A percentile compares a stretch with the other conserved stretches of the same genome.
These are phyloP conservation scores for Hypoxylon intermedium DNA, from an alignment of 495 filamentous ascomycete genomes.

Conservation along the genomic window DNA sequence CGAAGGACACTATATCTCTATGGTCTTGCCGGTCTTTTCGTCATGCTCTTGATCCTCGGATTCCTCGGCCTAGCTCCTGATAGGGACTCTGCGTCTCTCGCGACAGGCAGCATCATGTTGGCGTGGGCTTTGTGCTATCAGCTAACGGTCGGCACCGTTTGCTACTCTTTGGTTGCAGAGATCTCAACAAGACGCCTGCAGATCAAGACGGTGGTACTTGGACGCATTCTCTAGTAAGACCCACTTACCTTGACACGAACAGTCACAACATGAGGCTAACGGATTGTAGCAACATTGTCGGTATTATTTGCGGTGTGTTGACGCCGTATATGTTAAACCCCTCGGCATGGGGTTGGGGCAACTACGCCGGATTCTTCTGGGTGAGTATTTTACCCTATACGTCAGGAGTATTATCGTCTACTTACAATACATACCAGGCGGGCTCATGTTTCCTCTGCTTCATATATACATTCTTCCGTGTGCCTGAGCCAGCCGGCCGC, in stretches of 20 bases:
- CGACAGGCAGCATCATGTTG: conserved; percentile 74
- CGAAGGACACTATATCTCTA: conserved; percentile 72
- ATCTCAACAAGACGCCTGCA: conserved; percentile 75
- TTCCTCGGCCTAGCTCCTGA: conserved; percentile 72
- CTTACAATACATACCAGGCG: conserved; percentile 42
- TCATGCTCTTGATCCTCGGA: conserved; percentile 74
- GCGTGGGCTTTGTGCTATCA: conserved; percentile 78
- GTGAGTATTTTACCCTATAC: conserved; percentile 41
- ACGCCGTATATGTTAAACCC: conserved; percentile 82
- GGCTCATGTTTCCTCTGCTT: conserved; percentile 76
- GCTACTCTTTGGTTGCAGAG: conserved; percentile 79
- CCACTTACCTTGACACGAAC: too few species aligned
- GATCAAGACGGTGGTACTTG: conserved; percentile 73
- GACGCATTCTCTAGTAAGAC: conserved; percentile 69
- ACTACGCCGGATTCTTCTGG: conserved; percentile 86
- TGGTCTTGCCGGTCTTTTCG: conserved; percentile 69
- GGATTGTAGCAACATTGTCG: conserved; percentile 27
- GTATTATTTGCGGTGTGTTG: conserved; percentile 65
- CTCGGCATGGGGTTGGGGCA: conserved; percentile 75
- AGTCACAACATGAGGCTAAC: conserved; percentile 20
- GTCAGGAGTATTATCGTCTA: background rate
- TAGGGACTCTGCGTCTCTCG: conserved; percentile 63
- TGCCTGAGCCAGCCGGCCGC: conserved; percentile 74
- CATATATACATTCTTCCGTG: conserved; percentile 76
- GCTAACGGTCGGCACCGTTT: conserved; percentile 77